These are phyloP conservation scores for Tetratostichococcus sp. DNA, from an alignment of 139 green algal genomes.

Conservation along the genomic window DNA sequence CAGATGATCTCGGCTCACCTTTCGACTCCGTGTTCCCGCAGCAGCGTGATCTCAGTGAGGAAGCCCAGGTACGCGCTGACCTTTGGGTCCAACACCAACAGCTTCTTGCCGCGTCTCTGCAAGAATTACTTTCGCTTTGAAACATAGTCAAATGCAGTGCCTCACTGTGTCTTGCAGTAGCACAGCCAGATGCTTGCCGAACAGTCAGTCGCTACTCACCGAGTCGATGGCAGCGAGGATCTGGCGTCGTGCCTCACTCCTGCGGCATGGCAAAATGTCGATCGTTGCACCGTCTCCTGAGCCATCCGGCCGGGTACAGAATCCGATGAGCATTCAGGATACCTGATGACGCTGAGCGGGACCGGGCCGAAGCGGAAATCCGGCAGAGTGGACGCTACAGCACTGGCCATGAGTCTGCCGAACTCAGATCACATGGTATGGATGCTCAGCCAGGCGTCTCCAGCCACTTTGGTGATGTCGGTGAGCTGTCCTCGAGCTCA, in stretches of 20 bases:
- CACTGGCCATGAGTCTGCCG: not conserved
- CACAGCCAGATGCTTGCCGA: too few species aligned
- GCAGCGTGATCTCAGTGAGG: conserved; percentile 60
- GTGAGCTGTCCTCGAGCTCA: too few species aligned
- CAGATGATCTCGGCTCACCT: conserved; percentile 52
- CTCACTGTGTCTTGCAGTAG: too few species aligned
- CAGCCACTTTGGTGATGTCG: too few species aligned
- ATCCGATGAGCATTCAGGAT: too few species aligned
- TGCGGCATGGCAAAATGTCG: conserved; percentile 20
- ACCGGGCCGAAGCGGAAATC: conserved; percentile 16
- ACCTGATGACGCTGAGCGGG: conserved; percentile 45
- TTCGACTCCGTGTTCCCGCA: conserved; percentile 86
- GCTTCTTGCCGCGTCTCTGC: conserved; percentile 79
- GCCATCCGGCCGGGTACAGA: too few species aligned
- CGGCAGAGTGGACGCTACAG: not conserved
- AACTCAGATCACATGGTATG: not conserved
- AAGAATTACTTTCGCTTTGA: not conserved
- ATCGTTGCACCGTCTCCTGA: too few species aligned
- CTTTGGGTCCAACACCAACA: conserved; percentile 74
- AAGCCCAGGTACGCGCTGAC: conserved; percentile 70
- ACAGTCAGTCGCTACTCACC: conserved; percentile 24
- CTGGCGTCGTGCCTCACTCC: conserved; percentile 44
- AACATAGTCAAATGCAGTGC: not conserved
- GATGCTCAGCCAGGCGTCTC: too few species aligned
- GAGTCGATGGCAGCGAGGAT: conserved; percentile 67